A percentile compares a stretch with the other conserved stretches of the same genome.
Conservation (phyloP, 2,329 filamentous ascomycete species). For the Aspergillus vadensis region DNA sequence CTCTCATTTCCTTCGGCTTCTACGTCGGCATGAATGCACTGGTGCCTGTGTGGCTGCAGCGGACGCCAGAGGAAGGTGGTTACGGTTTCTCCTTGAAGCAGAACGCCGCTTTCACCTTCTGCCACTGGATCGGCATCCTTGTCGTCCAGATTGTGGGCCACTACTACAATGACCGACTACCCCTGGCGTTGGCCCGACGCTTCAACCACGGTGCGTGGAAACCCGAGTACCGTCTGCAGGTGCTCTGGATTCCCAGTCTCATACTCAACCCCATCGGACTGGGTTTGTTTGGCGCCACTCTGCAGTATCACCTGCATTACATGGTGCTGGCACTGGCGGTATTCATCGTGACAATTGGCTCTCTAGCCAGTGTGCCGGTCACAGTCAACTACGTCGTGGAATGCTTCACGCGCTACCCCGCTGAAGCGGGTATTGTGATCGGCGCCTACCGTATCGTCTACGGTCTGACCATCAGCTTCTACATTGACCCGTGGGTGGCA, state of each 20-base stretch:
- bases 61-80: slow-evolving; percentile 38
- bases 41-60: slow-evolving; percentile 43
- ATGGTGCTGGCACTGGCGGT: slow-evolving; percentile 39
- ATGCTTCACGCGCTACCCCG: slow-evolving; percentile 39
- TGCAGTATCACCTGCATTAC: slow-evolving; percentile 43
- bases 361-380: slow-evolving; percentile 29
- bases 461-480: slow-evolving; percentile 40
- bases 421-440: slow-evolving; percentile 29
- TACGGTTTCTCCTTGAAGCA: slow-evolving; percentile 48
- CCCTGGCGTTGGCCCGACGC: slow-evolving; percentile 20
- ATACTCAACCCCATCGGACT: slow-evolving; percentile 34
- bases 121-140: slow-evolving; percentile 45
- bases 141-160: slow-evolving; percentile 23
- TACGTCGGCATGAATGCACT: slow-evolving; percentile 37
- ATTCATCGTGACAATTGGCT: slow-evolving; percentile 40
- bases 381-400: slow-evolving; percentile 32
- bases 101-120: slow-evolving; percentile 45
- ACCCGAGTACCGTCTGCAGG: slow-evolving; percentile 44
- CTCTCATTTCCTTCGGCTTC: slow-evolving; percentile 40
- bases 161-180: slow-evolving; percentile 23
- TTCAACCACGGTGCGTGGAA: slow-evolving; percentile 37
- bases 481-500: slow-evolving; percentile 37
- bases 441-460: slow-evolving; percentile 31
- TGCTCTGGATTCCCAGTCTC: slow-evolving; percentile 30
- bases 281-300: slow-evolving; percentile 39